Evolutionary conservation across 208 protist species (phyloP), one percentile per base, ranked within the genome.

Genomic region (Leishmania braziliensis): DNA sequence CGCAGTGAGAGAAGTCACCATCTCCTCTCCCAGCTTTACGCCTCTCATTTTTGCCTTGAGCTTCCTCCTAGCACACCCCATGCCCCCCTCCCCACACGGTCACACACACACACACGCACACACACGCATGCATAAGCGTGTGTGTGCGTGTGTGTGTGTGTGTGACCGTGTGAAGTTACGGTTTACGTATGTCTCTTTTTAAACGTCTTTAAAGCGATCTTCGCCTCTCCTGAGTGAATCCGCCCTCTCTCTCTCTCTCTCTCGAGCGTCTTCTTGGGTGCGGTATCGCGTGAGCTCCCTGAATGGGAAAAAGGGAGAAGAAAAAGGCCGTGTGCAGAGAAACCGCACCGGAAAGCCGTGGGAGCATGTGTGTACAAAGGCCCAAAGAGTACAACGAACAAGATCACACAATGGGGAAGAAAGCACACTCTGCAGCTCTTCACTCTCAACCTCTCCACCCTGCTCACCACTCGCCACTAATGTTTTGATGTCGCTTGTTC

Each of bases 401-500:
- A 71, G 12, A 26, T 29, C 10, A 71, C 16, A 51, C 12, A n/a
- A 50, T 50, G 66, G 10, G 33, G 9, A n/a, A 36, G 50, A 46
- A 29, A 56, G 48, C 29, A 43, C n/a, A 6, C 71, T 23, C 71
- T 56, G 71, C 50, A 26, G 39, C 53, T 43, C 20, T 60, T 23
- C 60, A 23, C 36, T 23, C 9, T 4, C 78, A 77, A 20, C 36
- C 33, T 3, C 36, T 8, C 66, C 66, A 46, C 43, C 39, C 48
- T 33, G 43, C 68, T 82, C 71, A 86, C 95, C 95, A 98, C 62
- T 97, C 95, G 10, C 95, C 95, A 80, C 95, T 98, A 70, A 98
- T 91, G 86, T 98, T 98, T 69, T 83, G 81, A 73, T 95, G 89
- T 5, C 93, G 89, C 70, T 88, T 83, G 23, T 91, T 83, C 60